phyloP scores from a whole-genome alignment of 192 early-diverging fungal species.

The Funneliformis geosporum region DNA sequence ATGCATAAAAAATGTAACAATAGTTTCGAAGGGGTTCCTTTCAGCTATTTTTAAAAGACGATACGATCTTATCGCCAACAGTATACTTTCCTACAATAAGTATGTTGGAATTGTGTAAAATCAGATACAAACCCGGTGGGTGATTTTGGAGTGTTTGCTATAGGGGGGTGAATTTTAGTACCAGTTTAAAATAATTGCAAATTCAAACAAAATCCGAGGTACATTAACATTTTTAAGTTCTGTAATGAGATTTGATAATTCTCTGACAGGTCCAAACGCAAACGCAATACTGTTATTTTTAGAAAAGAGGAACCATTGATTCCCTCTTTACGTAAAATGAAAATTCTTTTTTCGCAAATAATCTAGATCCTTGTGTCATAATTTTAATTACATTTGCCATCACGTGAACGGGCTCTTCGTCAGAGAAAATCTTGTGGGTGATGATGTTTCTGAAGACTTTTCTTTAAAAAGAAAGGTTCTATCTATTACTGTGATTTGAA shows the following conservation, averaged over 20 bases:
- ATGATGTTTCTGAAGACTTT: constrained; percentile 25
- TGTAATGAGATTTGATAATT: constrained; percentile 11
- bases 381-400: constrained; percentile 26
- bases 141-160: constrained; percentile 25
- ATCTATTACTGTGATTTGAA: too few relatives aligned
- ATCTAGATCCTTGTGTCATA: constrained; percentile 23
- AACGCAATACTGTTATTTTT: neutral
- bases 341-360: constrained; percentile 25
- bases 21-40: too few relatives aligned
- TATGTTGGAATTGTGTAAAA: constrained; percentile 20
- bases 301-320: neutral
- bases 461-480: neutral
- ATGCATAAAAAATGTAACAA: too few relatives aligned
- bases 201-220: constrained; percentile 18
- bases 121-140: constrained; percentile 16
- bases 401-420: constrained; percentile 26
- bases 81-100: constrained; percentile 18
- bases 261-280: neutral
- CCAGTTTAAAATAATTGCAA: constrained; percentile 18
- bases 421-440: constrained; percentile 29
- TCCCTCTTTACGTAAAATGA: constrained; percentile 8
- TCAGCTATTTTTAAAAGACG: too few relatives aligned
- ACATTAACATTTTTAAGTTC: constrained; percentile 24
- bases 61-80: too few relatives aligned
- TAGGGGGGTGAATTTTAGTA: constrained; percentile 25